Evolutionary conservation across 305 asterid genomes (phyloP), one percentile per base, ranked within the genome.

Genomic region (Lippia alba): DNA sequence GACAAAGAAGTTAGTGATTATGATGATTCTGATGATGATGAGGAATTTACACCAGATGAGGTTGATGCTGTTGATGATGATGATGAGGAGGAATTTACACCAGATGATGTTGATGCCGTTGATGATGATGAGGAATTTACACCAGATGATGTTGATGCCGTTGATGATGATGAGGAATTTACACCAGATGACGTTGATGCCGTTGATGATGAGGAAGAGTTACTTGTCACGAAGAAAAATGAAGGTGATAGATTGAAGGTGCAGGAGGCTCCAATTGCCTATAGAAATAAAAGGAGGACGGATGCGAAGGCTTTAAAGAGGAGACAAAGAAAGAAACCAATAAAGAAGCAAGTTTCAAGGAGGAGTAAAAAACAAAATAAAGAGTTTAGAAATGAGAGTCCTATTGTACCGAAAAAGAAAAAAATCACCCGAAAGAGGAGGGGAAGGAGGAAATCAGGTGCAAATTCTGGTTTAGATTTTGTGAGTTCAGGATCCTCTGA

Each of bases 391-490:
- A 73, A 75, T 60, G 36, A 45, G 24, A 72, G 56, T 53, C 49
- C 61, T 51, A 45, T 46, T 53, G 50, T 56, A 66, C 66, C 44
- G 63, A 82, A 69, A 59, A 82, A 62, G 74, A 75, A 60, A 74
- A 83, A 78, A 79, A 64, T 18, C 48, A 46, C 66, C 40, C 66
- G 72, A 78, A 78, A 32, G 46, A 62, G 62, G 56, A 57, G 77
- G 66, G 71, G 75, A 65, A 66, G 80, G 70, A 88, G 75, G 69
- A 80, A 77, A 71, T 69, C 59, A 15, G 44, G 53, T 54, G 56
- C 70, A 16, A 56, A 76, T 74, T 83, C 87, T 65, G 90, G 85
- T 83, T 82, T 90, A 53, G 89, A 86, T 78, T 66, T 78, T 30
- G 82, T 64, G 39, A 79, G 80, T 67, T 81, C 85, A 55, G 88